These are phyloP conservation scores for Aureobasidium sp. DNA, from an alignment of 2,329 filamentous ascomycete species.

Conservation along the genomic window DNA sequence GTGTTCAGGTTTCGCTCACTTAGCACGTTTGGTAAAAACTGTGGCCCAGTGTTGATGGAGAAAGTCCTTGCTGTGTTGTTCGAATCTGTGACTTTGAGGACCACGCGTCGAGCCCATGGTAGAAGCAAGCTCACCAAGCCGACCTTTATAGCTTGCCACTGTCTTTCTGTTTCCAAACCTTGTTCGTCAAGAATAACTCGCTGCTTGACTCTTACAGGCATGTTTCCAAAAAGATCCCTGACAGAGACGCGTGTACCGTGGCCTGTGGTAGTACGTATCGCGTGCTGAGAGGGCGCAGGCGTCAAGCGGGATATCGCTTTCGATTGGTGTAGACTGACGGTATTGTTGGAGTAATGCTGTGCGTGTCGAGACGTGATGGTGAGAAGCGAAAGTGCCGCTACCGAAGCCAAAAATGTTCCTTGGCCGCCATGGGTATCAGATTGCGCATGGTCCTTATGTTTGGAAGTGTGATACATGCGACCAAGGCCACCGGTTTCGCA, in stretches of 20 bases:
- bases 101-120: slow-evolving; percentile 66
- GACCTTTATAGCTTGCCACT: slow-evolving; percentile 71
- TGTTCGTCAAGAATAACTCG: slow-evolving; percentile 63
- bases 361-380: slow-evolving; percentile 78
- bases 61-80: slow-evolving; percentile 32
- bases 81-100: slow-evolving; percentile 65
- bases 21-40: slow-evolving; percentile 29
- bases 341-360: slow-evolving; percentile 66
- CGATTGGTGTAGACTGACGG: slow-evolving; percentile 76
- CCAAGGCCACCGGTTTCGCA: slow-evolving; percentile 73
- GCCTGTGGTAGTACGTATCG: slow-evolving; percentile 51
- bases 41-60: slow-evolving; percentile 18
- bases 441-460: slow-evolving; percentile 52
- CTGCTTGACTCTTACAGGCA: slow-evolving; percentile 92
- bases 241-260: slow-evolving; percentile 83
- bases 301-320: slow-evolving; percentile 68
- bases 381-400: slow-evolving; percentile 80
- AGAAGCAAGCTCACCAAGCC: slow-evolving; percentile 72
- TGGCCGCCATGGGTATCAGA: slow-evolving; percentile 67
- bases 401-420: slow-evolving; percentile 81
- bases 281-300: slow-evolving; percentile 66
- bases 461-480: slow-evolving; percentile 78
- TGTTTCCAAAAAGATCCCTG: slow-evolving; percentile 85
- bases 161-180: slow-evolving; percentile 59
- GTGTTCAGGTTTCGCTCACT: slow-evolving; percentile 33